Conservation (phyloP, 495 filamentous ascomycete genomes). For the Rhizodiscina lignyota region DNA sequence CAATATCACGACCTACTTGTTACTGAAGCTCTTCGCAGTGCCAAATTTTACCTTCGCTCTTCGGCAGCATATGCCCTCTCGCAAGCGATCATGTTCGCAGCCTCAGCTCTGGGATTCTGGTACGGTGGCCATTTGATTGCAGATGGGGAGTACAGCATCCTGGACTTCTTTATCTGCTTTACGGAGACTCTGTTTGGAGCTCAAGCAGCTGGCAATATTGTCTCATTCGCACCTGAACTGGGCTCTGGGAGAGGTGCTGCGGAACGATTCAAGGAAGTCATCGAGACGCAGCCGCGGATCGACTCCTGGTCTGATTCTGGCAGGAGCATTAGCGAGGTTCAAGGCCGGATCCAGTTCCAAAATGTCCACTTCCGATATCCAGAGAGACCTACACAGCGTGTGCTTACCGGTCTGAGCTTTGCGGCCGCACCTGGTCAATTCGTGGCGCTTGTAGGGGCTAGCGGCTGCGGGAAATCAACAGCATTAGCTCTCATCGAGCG, state of each 20-base stretch:
- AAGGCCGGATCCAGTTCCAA: not conserved
- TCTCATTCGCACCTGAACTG: not conserved
- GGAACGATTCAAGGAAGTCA: not conserved
- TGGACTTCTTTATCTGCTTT: not conserved
- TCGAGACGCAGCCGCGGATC: not conserved
- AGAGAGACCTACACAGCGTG: not conserved
- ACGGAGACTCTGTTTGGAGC: not conserved
- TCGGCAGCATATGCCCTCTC: not conserved
- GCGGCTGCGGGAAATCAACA: slow-evolving; percentile 11
- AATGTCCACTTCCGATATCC: not conserved
- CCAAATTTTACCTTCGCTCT: too few relatives aligned
- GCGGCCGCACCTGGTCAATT: not conserved
- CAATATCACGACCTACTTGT: not conserved
- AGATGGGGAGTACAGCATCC: not conserved
- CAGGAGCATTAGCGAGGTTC: too few relatives aligned
- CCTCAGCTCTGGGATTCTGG: not conserved
- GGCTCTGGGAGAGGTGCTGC: too few relatives aligned
- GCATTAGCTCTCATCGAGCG: slow-evolving; percentile 4
- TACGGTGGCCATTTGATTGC: not conserved
- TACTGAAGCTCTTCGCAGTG: not conserved
- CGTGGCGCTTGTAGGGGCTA: slow-evolving; percentile 11
- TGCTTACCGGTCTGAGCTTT: not conserved
- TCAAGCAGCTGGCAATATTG: not conserved
- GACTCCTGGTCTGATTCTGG: too few relatives aligned
- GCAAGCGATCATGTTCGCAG: not conserved